Conservation (phyloP, 2,329 filamentous ascomycete species). For the Aspergillus carbonarius region DNA sequence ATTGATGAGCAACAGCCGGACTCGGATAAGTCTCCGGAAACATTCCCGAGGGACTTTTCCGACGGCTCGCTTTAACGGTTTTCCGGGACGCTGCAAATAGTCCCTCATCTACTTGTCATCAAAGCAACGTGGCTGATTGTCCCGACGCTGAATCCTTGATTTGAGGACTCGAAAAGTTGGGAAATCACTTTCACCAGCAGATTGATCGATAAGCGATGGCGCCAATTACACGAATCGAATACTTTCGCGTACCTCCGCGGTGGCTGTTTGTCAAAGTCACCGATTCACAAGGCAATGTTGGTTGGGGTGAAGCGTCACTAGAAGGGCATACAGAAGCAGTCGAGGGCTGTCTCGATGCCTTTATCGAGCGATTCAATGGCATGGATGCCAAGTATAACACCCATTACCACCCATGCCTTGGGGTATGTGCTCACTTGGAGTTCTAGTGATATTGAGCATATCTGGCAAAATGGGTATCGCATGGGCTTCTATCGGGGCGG, state of each 20-base stretch:
- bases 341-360: conserved; percentile 22
- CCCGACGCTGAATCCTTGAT: too few relatives aligned
- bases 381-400: neutral
- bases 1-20: conserved; percentile 28
- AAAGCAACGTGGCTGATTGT: neutral
- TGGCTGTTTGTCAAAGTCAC: conserved; percentile 6
- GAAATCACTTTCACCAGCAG: too few relatives aligned
- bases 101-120: too few relatives aligned
- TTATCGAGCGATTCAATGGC: neutral
- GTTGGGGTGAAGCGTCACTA: conserved; percentile 2
- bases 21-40: too few relatives aligned
- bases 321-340: conserved; percentile 43
- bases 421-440: neutral
- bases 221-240: neutral
- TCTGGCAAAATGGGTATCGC: conserved; percentile 51
- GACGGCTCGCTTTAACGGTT: too few relatives aligned
- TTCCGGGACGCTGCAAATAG: too few relatives aligned
- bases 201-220: neutral
- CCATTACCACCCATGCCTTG: neutral
- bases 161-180: neutral
- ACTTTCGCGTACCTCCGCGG: neutral
- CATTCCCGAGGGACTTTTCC: too few relatives aligned
- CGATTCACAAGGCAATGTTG: neutral
- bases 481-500: conserved; percentile 74
- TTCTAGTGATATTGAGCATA: neutral